Conservation (phyloP, 768 basidiomycete genomes). For the Harrya chromipes region DNA sequence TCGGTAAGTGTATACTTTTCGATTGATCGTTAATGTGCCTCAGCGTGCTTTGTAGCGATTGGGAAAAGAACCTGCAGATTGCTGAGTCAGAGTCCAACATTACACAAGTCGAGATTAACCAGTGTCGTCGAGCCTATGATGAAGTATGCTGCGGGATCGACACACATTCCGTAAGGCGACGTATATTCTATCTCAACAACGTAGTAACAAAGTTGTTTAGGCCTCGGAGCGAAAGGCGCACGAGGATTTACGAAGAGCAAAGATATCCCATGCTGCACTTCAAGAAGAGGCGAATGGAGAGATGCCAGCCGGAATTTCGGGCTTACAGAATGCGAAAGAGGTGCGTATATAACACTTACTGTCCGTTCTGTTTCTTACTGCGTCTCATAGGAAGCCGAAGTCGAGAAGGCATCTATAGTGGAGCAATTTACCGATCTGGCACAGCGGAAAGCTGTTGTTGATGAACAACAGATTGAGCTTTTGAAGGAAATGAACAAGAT, state of each 20-base stretch:
- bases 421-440: constrained; percentile 49
- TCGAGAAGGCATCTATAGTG: constrained; percentile 46
- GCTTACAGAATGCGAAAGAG: constrained; percentile 51
- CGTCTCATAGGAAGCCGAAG: constrained; percentile 47
- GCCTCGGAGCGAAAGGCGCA: constrained; percentile 17
- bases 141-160: constrained; percentile 30
- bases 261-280: constrained; percentile 36
- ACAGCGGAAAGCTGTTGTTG: constrained; percentile 44
- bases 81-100: constrained; percentile 38
- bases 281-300: constrained; percentile 68
- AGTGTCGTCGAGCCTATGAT: constrained; percentile 31
- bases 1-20: constrained; percentile 34
- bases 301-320: constrained; percentile 59
- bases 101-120: constrained; percentile 26
- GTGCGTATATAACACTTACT: constrained; percentile 33
- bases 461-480: constrained; percentile 43
- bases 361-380: background rate
- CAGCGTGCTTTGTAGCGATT: constrained; percentile 39
- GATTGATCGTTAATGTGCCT: background rate
- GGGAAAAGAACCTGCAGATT: constrained; percentile 36
- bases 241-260: constrained; percentile 33
- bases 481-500: constrained; percentile 44
- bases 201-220: constrained; percentile 8
- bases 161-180: constrained; percentile 33
- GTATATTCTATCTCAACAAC: background rate